Conservation (phyloP, 208 protist genomes). For the Leishmania tropica region DNA sequence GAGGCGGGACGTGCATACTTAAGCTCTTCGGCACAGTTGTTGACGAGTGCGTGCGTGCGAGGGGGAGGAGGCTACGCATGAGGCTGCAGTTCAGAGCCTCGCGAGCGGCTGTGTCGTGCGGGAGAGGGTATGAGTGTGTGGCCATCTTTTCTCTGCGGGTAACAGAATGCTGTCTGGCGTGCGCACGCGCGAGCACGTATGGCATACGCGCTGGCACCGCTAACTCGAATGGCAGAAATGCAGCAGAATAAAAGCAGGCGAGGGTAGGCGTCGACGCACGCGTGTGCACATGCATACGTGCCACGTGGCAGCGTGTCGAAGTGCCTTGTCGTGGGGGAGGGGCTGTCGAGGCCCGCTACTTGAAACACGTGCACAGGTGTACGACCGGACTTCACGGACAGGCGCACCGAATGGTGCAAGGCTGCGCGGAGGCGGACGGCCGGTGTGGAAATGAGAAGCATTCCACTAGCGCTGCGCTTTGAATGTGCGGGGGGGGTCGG, state of each 20-base stretch:
- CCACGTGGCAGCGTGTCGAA: neutral
- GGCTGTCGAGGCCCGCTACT: neutral
- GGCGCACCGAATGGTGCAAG: neutral
- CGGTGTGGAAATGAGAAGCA: neutral
- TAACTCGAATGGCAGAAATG: neutral
- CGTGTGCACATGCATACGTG: neutral
- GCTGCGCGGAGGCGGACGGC: neutral
- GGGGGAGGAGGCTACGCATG: neutral
- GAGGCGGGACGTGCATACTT: neutral
- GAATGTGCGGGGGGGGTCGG: neutral
- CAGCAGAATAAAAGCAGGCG: slow-evolving; percentile 6
- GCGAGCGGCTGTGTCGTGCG: neutral
- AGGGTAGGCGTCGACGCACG: neutral
- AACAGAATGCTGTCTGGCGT: too few relatives aligned
- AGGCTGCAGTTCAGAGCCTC: neutral
- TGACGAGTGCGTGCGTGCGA: neutral
- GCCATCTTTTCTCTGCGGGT: neutral
- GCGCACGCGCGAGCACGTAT: neutral
- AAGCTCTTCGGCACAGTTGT: neutral
- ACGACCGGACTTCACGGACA: neutral
- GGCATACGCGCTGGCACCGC: neutral
- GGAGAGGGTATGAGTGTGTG: neutral
- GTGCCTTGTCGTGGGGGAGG: neutral
- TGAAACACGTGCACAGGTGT: neutral
- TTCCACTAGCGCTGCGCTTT: neutral